Evolutionary conservation across 2,329 filamentous ascomycete genomes (phyloP).

Genomic region (Magnaporthiopsis incrustans): DNA sequence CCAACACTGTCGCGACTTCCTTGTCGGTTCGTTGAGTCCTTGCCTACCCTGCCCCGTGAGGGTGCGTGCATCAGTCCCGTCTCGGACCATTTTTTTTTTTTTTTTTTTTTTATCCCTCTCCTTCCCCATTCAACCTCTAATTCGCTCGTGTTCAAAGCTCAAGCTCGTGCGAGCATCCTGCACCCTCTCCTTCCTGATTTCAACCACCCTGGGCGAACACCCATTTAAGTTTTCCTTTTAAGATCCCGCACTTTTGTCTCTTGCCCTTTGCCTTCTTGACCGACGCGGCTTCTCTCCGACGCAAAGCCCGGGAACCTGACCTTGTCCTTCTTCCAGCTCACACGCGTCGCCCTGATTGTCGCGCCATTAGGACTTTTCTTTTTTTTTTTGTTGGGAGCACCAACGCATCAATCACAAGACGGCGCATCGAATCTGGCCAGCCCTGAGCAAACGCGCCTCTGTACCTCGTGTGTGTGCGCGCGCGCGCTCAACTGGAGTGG

Average conservation of each 20-base stretch:
- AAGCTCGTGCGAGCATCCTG: background rate
- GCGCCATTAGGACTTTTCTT: background rate
- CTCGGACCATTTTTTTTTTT: constrained; percentile 3
- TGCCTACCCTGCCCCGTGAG: background rate
- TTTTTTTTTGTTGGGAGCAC: background rate
- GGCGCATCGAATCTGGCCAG: background rate
- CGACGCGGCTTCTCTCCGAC: background rate
- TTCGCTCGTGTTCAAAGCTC: background rate
- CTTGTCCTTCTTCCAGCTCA: background rate
- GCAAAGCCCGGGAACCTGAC: background rate
- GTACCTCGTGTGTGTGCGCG: background rate
- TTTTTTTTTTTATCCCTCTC: background rate
- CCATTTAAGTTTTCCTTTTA: background rate
- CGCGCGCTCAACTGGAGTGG: background rate
- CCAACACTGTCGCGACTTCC: background rate
- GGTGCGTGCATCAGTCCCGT: constrained; percentile 6
- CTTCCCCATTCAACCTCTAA: background rate
- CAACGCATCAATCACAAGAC: background rate
- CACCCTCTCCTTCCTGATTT: background rate
- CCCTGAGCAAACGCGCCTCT: background rate
- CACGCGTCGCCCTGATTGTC: background rate
- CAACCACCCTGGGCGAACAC: background rate
- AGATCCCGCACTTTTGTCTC: background rate
- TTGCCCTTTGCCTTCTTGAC: constrained; percentile 5
- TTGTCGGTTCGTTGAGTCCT: background rate